Percentiles rank a stretch among this genome's conserved stretches.
phyloP scores from a whole-genome alignment of 1,284 basidiomycete species.

The Ustilago nuda region DNA sequence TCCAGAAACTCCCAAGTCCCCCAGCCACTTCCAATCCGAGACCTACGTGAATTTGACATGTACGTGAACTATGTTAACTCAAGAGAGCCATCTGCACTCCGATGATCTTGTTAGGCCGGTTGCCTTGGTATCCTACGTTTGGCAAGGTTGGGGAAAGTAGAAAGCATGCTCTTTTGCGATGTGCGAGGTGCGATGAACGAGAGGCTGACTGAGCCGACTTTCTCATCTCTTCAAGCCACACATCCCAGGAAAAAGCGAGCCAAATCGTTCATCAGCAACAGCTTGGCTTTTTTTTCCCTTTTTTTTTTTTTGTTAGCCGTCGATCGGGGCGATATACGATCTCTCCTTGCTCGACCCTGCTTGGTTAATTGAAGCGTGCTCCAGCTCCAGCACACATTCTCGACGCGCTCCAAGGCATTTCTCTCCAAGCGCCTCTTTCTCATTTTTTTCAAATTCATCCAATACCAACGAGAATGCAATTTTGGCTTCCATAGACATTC shows the following conservation, averaged over 20 bases:
- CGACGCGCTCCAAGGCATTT: conserved; percentile 11
- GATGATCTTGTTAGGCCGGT: neutral
- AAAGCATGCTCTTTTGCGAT: neutral
- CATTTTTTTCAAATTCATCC: neutral
- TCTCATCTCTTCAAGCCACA: neutral
- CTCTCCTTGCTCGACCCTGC: too few relatives aligned
- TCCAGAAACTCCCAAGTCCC: too few relatives aligned
- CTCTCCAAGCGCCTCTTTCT: neutral
- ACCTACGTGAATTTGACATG: too few relatives aligned
- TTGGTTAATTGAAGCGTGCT: too few relatives aligned
- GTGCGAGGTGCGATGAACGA: neutral
- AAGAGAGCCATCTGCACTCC: neutral
- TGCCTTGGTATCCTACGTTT: neutral
- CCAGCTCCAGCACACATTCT: conserved; percentile 5
- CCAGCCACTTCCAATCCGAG: too few relatives aligned
- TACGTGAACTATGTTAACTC: too few relatives aligned
- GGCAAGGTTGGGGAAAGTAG: neutral
- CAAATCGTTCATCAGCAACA: neutral
- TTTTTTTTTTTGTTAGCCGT: too few relatives aligned
- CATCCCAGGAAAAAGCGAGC: neutral
- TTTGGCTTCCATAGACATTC: neutral
- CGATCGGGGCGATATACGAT: neutral
- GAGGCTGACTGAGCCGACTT: conserved; percentile 6
- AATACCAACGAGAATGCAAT: neutral
- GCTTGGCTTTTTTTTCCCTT: too few relatives aligned